phyloP scores from a whole-genome alignment of 345 rosid species.

The Heritiera littoralis region DNA sequence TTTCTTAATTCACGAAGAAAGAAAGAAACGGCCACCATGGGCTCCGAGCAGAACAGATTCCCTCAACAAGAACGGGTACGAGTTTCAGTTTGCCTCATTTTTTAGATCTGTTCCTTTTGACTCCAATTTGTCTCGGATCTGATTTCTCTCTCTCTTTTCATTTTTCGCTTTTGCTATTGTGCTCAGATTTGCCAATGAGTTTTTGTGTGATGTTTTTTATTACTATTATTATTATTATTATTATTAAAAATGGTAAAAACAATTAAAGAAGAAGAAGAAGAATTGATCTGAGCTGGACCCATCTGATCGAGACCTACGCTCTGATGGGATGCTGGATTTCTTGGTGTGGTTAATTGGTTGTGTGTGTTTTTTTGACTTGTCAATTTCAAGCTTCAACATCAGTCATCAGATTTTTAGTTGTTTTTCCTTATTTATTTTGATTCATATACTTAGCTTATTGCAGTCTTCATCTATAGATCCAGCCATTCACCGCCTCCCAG shows the following conservation, averaged over 20 bases:
- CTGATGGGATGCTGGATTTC: conserved; percentile 7
- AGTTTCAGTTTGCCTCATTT: background rate
- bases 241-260: background rate
- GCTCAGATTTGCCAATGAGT: background rate
- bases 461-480: conserved; percentile 4
- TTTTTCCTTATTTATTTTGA: background rate
- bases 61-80: conserved; percentile 23
- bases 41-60: conserved; percentile 28
- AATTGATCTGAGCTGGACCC: conserved; percentile 9
- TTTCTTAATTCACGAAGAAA: background rate
- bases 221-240: background rate
- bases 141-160: background rate
- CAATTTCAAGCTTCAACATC: background rate
- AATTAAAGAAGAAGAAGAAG: background rate
- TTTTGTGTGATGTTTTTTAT: background rate
- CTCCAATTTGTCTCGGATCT: conserved; percentile 14
- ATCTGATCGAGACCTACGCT: conserved; percentile 12
- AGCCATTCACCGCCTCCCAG: background rate
- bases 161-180: background rate
- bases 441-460: background rate
- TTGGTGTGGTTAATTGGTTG: conserved; percentile 2
- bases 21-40: conserved; percentile 15
- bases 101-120: conserved; percentile 14
- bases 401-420: background rate
- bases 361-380: conserved; percentile 9